Percentiles rank a stretch among this genome's conserved stretches.
phyloP scores from a whole-genome alignment of 805 yeast species.

The Sugiyamaella boreocaroliniensis region DNA sequence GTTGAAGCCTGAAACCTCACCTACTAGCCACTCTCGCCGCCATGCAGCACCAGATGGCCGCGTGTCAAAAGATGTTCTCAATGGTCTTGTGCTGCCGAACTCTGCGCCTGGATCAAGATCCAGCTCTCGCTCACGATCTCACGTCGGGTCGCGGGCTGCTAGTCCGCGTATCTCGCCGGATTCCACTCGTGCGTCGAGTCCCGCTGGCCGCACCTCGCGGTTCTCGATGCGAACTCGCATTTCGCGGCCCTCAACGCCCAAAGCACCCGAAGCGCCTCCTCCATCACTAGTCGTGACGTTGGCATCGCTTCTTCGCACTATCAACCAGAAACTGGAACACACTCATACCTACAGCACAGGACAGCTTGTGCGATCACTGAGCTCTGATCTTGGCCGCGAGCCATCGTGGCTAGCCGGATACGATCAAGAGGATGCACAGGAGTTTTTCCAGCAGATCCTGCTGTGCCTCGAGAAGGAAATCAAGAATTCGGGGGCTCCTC shows the following conservation, averaged over 20 bases:
- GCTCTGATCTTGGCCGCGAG: slow-evolving; percentile 12
- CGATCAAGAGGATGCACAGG: slow-evolving; percentile 96
- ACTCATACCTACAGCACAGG: slow-evolving; percentile 26
- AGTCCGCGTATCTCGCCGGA: neutral
- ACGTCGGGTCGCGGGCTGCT: neutral
- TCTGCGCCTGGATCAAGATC: neutral
- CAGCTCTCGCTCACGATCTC: neutral
- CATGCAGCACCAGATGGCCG: neutral
- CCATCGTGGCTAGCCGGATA: slow-evolving; percentile 46
- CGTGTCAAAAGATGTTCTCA: neutral
- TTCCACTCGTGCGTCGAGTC: neutral
- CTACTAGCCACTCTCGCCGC: neutral
- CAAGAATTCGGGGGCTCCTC: slow-evolving; percentile 7
- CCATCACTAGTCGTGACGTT: slow-evolving; percentile 1
- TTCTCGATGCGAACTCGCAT: neutral
- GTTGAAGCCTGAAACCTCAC: neutral
- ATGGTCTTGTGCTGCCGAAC: neutral
- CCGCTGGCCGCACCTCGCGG: neutral
- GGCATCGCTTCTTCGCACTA: slow-evolving; percentile 12
- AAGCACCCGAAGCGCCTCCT: neutral
- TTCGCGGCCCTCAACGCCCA: neutral
- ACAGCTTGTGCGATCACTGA: slow-evolving; percentile 19
- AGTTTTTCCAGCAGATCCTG: slow-evolving; percentile 65
- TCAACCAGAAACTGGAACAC: slow-evolving; percentile 25
- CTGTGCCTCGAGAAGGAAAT: slow-evolving; percentile 28